Conservation (phyloP, 2,329 filamentous ascomycete species). For the Trichoderma pleuroti region DNA sequence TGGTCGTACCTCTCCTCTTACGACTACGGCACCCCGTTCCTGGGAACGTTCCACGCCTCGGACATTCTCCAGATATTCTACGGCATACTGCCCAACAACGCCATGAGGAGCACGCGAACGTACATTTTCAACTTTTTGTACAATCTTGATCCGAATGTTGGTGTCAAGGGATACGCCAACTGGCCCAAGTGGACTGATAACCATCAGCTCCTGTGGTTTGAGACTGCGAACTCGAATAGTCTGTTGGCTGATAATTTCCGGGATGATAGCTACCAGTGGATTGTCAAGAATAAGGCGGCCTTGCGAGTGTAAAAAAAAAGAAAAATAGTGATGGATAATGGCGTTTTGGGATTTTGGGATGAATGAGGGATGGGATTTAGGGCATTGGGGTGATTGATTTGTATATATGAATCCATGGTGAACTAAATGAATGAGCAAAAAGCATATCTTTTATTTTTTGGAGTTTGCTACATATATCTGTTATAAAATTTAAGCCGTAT, state of each 20-base stretch:
- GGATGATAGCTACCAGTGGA: constrained; percentile 28
- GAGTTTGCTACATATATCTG: no score
- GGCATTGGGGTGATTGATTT: background rate
- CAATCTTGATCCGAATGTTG: constrained; percentile 65
- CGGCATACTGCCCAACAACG: constrained; percentile 60
- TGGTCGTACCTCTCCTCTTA: constrained; percentile 78
- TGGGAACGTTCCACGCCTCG: constrained; percentile 73
- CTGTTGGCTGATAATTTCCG: constrained; percentile 40
- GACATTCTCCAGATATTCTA: constrained; percentile 69
- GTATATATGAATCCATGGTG: background rate
- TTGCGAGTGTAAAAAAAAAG: constrained; percentile 27
- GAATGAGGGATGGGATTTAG: background rate
- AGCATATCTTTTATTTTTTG: background rate
- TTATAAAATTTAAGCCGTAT: no score
- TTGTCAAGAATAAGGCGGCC: constrained; percentile 25
- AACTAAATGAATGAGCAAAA: background rate
- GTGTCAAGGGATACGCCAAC: constrained; percentile 34
- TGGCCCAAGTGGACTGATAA: constrained; percentile 44
- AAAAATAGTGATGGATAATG: background rate
- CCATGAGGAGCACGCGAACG: constrained; percentile 55
- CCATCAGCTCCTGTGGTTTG: constrained; percentile 50
- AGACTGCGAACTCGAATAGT: constrained; percentile 31
- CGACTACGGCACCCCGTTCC: constrained; percentile 63
- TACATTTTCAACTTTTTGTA: constrained; percentile 74
- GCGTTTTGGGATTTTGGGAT: background rate